A percentile compares a stretch with the other conserved stretches of the same genome.
These are phyloP conservation scores for Penicillium atrosanguineum DNA, from an alignment of 495 filamentous ascomycete species.

Conservation along the genomic window DNA sequence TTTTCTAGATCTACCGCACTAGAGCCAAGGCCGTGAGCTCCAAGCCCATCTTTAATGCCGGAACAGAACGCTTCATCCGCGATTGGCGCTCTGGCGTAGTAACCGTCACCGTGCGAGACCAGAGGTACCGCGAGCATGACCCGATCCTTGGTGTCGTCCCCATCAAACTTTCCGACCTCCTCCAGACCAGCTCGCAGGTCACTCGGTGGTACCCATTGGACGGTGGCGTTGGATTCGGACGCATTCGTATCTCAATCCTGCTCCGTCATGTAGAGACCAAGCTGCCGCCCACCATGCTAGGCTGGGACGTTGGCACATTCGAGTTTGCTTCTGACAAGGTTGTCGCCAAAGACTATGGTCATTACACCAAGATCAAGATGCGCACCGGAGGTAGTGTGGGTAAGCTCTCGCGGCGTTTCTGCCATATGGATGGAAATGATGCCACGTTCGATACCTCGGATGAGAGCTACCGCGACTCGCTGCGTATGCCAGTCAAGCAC, in stretches of 20 bases:
- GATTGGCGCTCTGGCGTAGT: conserved; percentile 89
- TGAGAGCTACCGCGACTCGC: conserved; percentile 49
- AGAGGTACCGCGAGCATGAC: conserved; percentile 86
- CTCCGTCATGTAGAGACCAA: conserved; percentile 83
- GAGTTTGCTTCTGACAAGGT: conserved; percentile 73
- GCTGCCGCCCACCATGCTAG: conserved; percentile 75
- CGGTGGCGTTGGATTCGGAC: conserved; percentile 75
- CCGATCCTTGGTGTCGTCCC: conserved; percentile 91
- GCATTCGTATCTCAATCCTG: conserved; percentile 83
- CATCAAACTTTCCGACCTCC: conserved; percentile 78
- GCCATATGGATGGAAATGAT: conserved; percentile 57
- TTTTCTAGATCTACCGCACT: conserved; percentile 70
- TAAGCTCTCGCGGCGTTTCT: conserved; percentile 57
- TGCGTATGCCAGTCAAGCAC: conserved; percentile 83
- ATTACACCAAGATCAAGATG: conserved; percentile 64
- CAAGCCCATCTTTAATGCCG: conserved; percentile 94
- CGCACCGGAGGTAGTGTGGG: conserved; percentile 83
- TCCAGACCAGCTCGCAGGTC: conserved; percentile 81
- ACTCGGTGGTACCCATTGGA: conserved; percentile 67
- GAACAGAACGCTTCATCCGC: conserved; percentile 89
- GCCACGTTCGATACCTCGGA: conserved; percentile 67
- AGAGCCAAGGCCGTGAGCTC: conserved; percentile 86
- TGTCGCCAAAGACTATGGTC: conserved; percentile 54
- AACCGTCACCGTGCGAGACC: conserved; percentile 83
- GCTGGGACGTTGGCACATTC: conserved; percentile 93